Evolutionary conservation across 305 asterid species (phyloP).

Genomic region (Ajuga reptans): DNA sequence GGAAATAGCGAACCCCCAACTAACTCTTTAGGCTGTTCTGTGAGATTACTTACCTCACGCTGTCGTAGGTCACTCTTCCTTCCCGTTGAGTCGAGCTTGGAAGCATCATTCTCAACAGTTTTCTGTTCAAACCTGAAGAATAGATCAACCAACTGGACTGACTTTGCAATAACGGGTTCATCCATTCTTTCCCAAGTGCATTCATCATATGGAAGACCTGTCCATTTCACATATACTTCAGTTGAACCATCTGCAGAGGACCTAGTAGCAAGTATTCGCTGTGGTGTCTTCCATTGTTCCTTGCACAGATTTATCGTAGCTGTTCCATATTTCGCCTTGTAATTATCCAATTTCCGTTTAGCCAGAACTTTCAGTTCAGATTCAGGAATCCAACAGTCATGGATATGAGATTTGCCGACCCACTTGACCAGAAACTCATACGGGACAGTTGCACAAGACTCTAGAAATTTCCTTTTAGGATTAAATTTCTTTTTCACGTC

Average conservation of each 20-base stretch:
- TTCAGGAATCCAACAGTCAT: slow-evolving; percentile 84
- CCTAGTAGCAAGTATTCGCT: slow-evolving; percentile 71
- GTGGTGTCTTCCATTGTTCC: slow-evolving; percentile 91
- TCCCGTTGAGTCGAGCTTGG: slow-evolving; percentile 33
- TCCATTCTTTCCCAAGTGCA: slow-evolving; percentile 96
- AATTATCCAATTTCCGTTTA: slow-evolving; percentile 83
- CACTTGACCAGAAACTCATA: slow-evolving; percentile 91
- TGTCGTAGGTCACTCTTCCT: slow-evolving; percentile 35
- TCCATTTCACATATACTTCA: slow-evolving; percentile 84
- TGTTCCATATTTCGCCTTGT: slow-evolving; percentile 80
- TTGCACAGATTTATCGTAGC: slow-evolving; percentile 64
- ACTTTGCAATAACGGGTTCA: slow-evolving; percentile 60
- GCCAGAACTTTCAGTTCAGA: slow-evolving; percentile 73
- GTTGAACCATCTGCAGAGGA: slow-evolving; percentile 50
- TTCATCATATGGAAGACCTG: slow-evolving; percentile 82
- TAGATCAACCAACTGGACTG: slow-evolving; percentile 54
- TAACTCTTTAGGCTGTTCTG: slow-evolving; percentile 90
- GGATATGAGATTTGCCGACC: slow-evolving; percentile 92
- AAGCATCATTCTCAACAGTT: slow-evolving; percentile 47
- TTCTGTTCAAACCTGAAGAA: slow-evolving; percentile 68
- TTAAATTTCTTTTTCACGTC: slow-evolving; percentile 21
- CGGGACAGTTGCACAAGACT: slow-evolving; percentile 33
- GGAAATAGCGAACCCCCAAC: slow-evolving; percentile 85
- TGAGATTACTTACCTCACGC: slow-evolving; percentile 55
- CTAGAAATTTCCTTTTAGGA: slow-evolving; percentile 37